A percentile compares a stretch with the other conserved stretches of the same genome.
Evolutionary conservation across 768 basidiomycete species (phyloP).

Genomic region (Tricholoma saponaceum): DNA sequence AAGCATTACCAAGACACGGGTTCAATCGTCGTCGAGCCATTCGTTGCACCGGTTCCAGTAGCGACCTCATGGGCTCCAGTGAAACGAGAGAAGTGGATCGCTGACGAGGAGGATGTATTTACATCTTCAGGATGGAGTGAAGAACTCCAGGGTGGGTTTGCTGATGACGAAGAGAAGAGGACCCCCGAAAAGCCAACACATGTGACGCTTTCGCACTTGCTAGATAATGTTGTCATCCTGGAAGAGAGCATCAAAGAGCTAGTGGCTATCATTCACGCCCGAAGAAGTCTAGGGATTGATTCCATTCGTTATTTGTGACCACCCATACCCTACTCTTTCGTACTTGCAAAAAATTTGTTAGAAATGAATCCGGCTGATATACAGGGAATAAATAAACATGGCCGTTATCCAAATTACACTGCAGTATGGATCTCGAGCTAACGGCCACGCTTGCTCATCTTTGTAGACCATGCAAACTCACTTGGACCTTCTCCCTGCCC

Average conservation of each 20-base stretch:
- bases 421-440: neutral
- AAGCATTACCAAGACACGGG: conserved; percentile 80
- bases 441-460: too few species aligned
- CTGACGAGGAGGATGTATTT: conserved; percentile 74
- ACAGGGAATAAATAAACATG: neutral
- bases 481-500: conserved; percentile 30
- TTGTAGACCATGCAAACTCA: neutral
- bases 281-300: conserved; percentile 83
- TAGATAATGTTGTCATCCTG: conserved; percentile 93
- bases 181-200: conserved; percentile 25
- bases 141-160: conserved; percentile 11
- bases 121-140: conserved; percentile 33
- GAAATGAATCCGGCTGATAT: neutral
- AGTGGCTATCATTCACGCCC: conserved; percentile 78
- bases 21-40: conserved; percentile 67
- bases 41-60: conserved; percentile 54
- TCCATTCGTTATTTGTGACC: conserved; percentile 68
- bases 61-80: conserved; percentile 64
- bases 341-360: neutral
- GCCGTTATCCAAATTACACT: neutral
- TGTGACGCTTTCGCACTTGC: conserved; percentile 75
- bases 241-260: conserved; percentile 96
- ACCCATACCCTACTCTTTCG: neutral
- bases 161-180: conserved; percentile 27
- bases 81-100: conserved; percentile 45